These are phyloP conservation scores for Populus trichocarpa DNA, from an alignment of 441 rosid genomes.

Conservation along the genomic window DNA sequence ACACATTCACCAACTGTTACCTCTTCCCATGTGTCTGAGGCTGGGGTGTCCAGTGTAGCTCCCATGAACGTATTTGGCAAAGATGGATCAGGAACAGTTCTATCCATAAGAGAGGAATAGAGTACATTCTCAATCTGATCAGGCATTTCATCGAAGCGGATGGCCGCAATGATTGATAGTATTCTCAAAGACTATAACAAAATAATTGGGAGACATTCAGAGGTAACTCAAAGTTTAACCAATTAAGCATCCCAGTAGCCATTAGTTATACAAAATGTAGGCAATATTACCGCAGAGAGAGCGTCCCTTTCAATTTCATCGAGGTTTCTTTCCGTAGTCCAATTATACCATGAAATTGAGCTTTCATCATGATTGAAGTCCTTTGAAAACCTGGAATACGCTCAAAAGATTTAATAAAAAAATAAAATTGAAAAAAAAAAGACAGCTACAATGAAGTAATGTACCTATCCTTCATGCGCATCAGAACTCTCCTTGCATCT, in stretches of 20 bases:
- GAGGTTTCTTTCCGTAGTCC: conserved; percentile 86
- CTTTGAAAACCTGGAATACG: too few species aligned
- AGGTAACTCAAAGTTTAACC: not conserved
- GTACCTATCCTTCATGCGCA: too few species aligned
- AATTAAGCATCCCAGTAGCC: conserved; percentile 1
- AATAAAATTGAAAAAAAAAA: too few species aligned
- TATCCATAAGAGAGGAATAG: conserved; percentile 32
- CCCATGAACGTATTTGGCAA: conserved; percentile 25
- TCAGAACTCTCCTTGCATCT: too few species aligned
- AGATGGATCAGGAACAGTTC: conserved; percentile 33
- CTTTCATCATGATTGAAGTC: too few species aligned
- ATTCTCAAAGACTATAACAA: conserved; percentile 56
- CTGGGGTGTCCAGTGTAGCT: conserved; percentile 54
- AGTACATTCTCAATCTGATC: conserved; percentile 64
- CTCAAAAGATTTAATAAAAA: too few species aligned
- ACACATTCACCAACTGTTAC: conserved; percentile 28
- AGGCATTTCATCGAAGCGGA: conserved; percentile 65
- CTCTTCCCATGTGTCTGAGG: conserved; percentile 78
- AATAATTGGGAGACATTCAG: too few species aligned
- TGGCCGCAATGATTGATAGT: conserved; percentile 68
- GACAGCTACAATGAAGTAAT: too few species aligned
- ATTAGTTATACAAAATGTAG: too few species aligned
- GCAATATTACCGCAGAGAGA: conserved; percentile 45
- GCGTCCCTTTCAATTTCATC: conserved; percentile 66
- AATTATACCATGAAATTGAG: conserved; percentile 49